Conservation (phyloP, 345 rosid species). For the Cardamine resedifolia region DNA sequence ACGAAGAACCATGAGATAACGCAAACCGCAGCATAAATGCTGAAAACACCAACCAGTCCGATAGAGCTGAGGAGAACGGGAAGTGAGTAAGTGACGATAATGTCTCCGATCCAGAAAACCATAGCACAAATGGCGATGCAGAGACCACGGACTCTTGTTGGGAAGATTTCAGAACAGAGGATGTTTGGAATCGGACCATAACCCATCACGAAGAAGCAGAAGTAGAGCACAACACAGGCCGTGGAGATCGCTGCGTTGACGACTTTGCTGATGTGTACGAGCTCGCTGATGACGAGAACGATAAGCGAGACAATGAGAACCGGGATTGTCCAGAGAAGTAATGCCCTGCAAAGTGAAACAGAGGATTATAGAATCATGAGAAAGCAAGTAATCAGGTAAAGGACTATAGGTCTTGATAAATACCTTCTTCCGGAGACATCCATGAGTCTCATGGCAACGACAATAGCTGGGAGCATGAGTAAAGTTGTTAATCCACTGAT, state of each 20-base stretch:
- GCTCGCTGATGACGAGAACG: slow-evolving; percentile 58
- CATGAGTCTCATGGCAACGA: slow-evolving; percentile 90
- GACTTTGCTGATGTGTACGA: slow-evolving; percentile 51
- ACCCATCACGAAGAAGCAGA: slow-evolving; percentile 84
- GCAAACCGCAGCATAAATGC: slow-evolving; percentile 79
- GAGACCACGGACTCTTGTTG: slow-evolving; percentile 94
- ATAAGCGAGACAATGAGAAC: slow-evolving; percentile 71
- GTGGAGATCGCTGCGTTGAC: slow-evolving; percentile 73
- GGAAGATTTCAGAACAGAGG: slow-evolving; percentile 97
- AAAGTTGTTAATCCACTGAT: slow-evolving; percentile 84
- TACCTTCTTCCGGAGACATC: slow-evolving; percentile 95
- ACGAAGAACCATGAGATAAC: slow-evolving; percentile 79
- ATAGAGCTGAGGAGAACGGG: slow-evolving; percentile 82
- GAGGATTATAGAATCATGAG: slow-evolving; percentile 15
- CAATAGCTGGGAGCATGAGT: slow-evolving; percentile 94
- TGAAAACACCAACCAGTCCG: slow-evolving; percentile 73
- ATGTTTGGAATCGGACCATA: slow-evolving; percentile 96
- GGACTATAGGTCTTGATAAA: not conserved
- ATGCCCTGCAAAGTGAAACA: slow-evolving; percentile 52
- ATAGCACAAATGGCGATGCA: slow-evolving; percentile 94
- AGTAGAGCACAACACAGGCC: slow-evolving; percentile 71
- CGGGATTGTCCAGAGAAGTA: slow-evolving; percentile 83
- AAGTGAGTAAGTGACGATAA: slow-evolving; percentile 82
- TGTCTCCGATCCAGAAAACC: slow-evolving; percentile 82
- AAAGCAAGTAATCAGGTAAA: not conserved